phyloP scores from a whole-genome alignment of 257 asterid genomes.

The Cordia subcordata region DNA sequence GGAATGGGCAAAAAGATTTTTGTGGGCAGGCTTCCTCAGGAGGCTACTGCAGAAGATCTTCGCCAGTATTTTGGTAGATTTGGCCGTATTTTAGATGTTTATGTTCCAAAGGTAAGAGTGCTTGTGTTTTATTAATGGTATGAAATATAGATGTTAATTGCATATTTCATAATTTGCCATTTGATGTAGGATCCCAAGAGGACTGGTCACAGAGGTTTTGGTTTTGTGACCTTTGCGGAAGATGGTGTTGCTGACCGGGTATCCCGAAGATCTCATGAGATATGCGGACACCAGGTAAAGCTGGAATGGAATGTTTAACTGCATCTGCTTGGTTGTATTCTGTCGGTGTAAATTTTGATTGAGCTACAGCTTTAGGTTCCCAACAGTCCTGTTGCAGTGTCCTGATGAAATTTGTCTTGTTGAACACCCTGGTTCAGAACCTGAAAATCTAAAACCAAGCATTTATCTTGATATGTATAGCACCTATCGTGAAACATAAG shows the following conservation, averaged over 20 bases:
- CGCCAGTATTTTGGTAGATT: slow-evolving; percentile 95
- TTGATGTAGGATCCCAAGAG: slow-evolving; percentile 88
- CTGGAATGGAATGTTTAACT: neutral
- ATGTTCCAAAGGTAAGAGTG: slow-evolving; percentile 82
- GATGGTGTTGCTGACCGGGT: slow-evolving; percentile 99
- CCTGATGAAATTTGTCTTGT: no score
- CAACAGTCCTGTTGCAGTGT: no score
- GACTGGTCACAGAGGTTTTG: slow-evolving; percentile 96
- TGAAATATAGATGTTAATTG: slow-evolving; percentile 1
- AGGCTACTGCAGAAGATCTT: slow-evolving; percentile 89
- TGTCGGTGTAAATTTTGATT: no score
- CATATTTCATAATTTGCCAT: slow-evolving; percentile 4
- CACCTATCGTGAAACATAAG: no score
- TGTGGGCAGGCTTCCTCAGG: slow-evolving; percentile 99
- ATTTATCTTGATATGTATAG: no score
- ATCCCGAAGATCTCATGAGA: slow-evolving; percentile 92
- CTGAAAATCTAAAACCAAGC: no score
- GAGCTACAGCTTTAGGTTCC: no score
- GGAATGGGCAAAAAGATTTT: slow-evolving; percentile 94
- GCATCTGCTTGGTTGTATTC: neutral
- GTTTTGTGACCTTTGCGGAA: slow-evolving; percentile 94
- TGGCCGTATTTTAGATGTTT: slow-evolving; percentile 89
- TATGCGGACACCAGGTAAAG: slow-evolving; percentile 92
- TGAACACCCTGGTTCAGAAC: no score
- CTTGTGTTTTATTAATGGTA: slow-evolving; percentile 1